phyloP scores from a whole-genome alignment of 805 yeast species.

The Cyberlindnera mississippiensis region DNA sequence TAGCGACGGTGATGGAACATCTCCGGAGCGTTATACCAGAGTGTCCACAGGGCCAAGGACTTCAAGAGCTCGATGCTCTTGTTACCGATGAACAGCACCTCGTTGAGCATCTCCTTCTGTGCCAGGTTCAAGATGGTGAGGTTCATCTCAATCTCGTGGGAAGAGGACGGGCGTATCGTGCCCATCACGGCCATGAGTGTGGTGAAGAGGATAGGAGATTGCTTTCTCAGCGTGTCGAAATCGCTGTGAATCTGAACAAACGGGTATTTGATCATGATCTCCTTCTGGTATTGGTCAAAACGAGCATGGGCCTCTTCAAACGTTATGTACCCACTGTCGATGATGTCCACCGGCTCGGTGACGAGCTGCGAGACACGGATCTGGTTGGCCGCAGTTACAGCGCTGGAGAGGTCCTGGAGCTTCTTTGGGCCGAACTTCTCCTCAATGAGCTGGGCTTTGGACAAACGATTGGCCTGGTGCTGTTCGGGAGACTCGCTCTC shows the following conservation, averaged over 20 bases:
- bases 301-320: constrained; percentile 55
- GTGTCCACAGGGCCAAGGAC: constrained; percentile 52
- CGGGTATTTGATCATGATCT: constrained; percentile 48
- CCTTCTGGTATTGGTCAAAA: constrained; percentile 44
- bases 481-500: constrained; percentile 7
- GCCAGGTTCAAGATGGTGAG: constrained; percentile 51
- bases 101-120: constrained; percentile 46
- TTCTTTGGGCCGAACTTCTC: constrained; percentile 37
- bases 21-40: constrained; percentile 87
- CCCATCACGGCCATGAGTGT: constrained; percentile 63
- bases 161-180: constrained; percentile 31
- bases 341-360: constrained; percentile 39
- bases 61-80: constrained; percentile 68
- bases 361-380: constrained; percentile 22
- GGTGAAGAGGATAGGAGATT: constrained; percentile 59
- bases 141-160: constrained; percentile 32
- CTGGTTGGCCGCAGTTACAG: constrained; percentile 44
- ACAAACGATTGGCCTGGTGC: constrained; percentile 26
- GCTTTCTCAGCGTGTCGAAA: constrained; percentile 42
- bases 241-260: constrained; percentile 50
- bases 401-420: constrained; percentile 42
- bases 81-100: constrained; percentile 64
- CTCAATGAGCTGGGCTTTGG: constrained; percentile 35
- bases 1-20: constrained; percentile 74
- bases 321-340: constrained; percentile 54